These are phyloP conservation scores for Fusarium sp. DNA, from an alignment of 2,329 filamentous ascomycete species.

Conservation along the genomic window DNA sequence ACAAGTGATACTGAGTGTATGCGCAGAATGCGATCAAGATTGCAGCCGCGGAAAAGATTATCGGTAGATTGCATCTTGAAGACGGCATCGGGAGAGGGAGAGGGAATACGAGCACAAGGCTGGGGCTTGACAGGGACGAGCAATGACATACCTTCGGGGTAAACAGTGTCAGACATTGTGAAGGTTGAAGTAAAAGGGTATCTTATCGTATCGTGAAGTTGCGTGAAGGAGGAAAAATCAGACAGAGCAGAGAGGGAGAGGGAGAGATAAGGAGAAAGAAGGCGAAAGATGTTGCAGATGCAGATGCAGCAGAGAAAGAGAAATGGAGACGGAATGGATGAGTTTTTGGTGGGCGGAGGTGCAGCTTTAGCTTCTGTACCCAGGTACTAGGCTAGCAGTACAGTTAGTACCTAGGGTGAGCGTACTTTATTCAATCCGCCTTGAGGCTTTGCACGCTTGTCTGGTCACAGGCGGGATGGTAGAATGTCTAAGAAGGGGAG, in stretches of 20 bases:
- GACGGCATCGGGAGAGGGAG: slow-evolving; percentile 2
- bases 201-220: slow-evolving; percentile 37
- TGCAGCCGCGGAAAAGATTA: not conserved
- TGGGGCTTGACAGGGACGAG: not conserved
- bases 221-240: slow-evolving; percentile 19
- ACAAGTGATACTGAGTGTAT: not conserved
- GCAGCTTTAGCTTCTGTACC: slow-evolving; percentile 36
- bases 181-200: slow-evolving; percentile 35
- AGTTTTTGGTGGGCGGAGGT: slow-evolving; percentile 42
- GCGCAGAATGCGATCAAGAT: slow-evolving; percentile 4
- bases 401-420: not conserved
- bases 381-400: not conserved
- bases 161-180: slow-evolving; percentile 40
- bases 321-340: slow-evolving; percentile 33
- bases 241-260: slow-evolving; percentile 11
- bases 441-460: slow-evolving; percentile 34
- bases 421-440: not conserved
- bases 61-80: not conserved
- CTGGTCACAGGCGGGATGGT: slow-evolving; percentile 28
- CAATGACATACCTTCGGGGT: slow-evolving; percentile 52
- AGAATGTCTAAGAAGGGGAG: slow-evolving; percentile 55
- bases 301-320: slow-evolving; percentile 20
- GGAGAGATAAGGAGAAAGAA: slow-evolving; percentile 9
- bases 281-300: slow-evolving; percentile 29
- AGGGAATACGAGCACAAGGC: slow-evolving; percentile 12